Base-by-base conservation (phyloP, 192 early-diverging fungal genomes). In the Backusella mclennaniae region DNA sequence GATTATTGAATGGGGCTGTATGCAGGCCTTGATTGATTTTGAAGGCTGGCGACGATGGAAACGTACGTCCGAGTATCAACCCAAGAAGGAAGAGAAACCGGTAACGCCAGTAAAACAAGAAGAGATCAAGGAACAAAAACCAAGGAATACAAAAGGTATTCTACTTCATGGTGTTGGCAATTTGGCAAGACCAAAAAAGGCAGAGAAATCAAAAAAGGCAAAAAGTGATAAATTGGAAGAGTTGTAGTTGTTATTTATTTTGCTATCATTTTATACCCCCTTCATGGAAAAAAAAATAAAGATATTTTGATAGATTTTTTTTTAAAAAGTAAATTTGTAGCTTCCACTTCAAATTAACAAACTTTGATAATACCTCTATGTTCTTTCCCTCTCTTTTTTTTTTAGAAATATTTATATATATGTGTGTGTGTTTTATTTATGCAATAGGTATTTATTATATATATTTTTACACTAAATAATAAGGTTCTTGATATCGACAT, bases 1-100 rank as follows among this genome's bases (percentile, higher is more conserved):
- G 84, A 93, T 97, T 73, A 87, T 93, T 31, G 95, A 97, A 79
- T 97, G 95, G 95, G 95, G 95, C 1, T 92, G 92, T 77, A 97
- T 97, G 92, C 95, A 97, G 74, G 93, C 94, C 0, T 82, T 97
- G 29, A 96, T 97, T 71, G 95, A 97, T 79, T 92, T 94, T 73
- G 92, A 94, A 33, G 88, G 86, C 46, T 91, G 89, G 89, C 82
- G 84, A 63, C 82, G 78, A 31, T 88, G 89, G 89, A 90, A 88
- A 29, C 56, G 11, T 11, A 63, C 56, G 5, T 63, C 56, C 3
- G 56, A 26, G 12, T 63, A 63, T 29, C 56, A 19, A 74, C 70
- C 41, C 23, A 72, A 63, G 12, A 63, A 63, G n/a, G 56, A 63
- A 12, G 56, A 26, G 26, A 29, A 26, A 63, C 9, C 26, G 15